Percentiles rank a stretch among this genome's conserved stretches.
Evolutionary conservation across 345 rosid genomes (phyloP).

Genomic region (Syzygium grande): DNA sequence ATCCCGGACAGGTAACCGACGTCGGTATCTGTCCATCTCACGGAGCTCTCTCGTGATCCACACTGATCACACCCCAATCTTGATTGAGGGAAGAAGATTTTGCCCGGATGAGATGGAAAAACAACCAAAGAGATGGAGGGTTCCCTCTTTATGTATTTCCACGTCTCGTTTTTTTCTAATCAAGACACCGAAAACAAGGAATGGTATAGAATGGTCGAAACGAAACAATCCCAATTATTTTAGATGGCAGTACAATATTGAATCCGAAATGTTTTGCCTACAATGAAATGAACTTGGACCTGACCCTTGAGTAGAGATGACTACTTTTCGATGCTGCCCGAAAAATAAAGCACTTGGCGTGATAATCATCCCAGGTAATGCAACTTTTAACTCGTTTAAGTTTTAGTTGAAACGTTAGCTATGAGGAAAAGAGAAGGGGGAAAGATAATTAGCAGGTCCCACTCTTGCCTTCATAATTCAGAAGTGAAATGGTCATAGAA

Average conservation of each 20-base stretch:
- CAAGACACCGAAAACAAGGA: not conserved
- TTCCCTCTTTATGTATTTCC: not conserved
- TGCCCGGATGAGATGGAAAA: not conserved
- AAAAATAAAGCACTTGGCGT: not conserved
- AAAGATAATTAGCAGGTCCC: not conserved
- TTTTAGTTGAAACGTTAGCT: not conserved
- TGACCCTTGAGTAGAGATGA: not conserved
- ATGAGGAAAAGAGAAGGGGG: not conserved
- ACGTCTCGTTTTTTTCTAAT: not conserved
- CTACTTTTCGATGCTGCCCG: not conserved
- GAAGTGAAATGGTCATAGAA: not conserved
- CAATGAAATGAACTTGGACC: not conserved
- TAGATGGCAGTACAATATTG: too few relatives aligned
- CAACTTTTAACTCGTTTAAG: not conserved
- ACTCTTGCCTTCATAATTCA: not conserved
- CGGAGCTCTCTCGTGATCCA: not conserved
- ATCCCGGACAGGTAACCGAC: not conserved
- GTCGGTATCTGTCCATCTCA: not conserved
- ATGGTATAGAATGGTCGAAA: not conserved
- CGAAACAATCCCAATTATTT: not conserved
- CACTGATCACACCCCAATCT: not conserved
- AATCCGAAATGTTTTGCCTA: not conserved
- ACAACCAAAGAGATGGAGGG: not conserved
- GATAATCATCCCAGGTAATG: not conserved
- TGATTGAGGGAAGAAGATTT: not conserved